phyloP scores from a whole-genome alignment of 2,329 filamentous ascomycete genomes.

The Exophiala oligosperma region DNA sequence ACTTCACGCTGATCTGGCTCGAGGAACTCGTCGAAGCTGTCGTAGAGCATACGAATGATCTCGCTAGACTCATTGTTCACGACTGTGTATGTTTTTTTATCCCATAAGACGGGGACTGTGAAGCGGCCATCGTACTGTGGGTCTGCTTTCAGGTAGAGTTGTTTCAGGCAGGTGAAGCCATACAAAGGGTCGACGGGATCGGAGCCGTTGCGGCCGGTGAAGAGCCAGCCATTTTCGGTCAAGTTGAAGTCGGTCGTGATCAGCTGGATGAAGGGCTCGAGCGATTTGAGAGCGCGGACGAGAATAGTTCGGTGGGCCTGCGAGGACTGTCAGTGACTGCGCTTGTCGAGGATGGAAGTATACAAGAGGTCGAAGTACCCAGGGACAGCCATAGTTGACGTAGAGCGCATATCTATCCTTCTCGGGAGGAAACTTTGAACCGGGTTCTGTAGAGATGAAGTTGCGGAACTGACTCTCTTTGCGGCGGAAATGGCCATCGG shows the following conservation, averaged over 20 bases:
- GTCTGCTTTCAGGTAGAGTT: slow-evolving; percentile 74
- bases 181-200: slow-evolving; percentile 66
- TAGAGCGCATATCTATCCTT: slow-evolving; percentile 63
- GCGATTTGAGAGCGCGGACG: slow-evolving; percentile 50
- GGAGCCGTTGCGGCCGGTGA: slow-evolving; percentile 62
- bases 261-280: slow-evolving; percentile 51
- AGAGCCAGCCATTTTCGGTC: slow-evolving; percentile 67
- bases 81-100: slow-evolving; percentile 71
- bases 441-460: slow-evolving; percentile 53
- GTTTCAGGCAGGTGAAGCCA: slow-evolving; percentile 67
- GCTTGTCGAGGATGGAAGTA: neutral
- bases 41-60: slow-evolving; percentile 81
- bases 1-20: slow-evolving; percentile 57
- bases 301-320: slow-evolving; percentile 54
- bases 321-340: slow-evolving; percentile 3
- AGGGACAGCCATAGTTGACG: slow-evolving; percentile 62
- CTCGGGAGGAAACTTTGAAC: slow-evolving; percentile 58
- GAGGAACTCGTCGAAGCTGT: slow-evolving; percentile 70
- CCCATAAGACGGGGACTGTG: slow-evolving; percentile 80
- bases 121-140: slow-evolving; percentile 70
- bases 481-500: slow-evolving; percentile 55
- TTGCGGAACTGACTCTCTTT: slow-evolving; percentile 58
- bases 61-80: slow-evolving; percentile 88
- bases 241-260: slow-evolving; percentile 47
- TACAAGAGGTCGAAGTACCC: slow-evolving; percentile 37